Conservation (phyloP, 306 rosid species). For the Malus sylvestris region DNA sequence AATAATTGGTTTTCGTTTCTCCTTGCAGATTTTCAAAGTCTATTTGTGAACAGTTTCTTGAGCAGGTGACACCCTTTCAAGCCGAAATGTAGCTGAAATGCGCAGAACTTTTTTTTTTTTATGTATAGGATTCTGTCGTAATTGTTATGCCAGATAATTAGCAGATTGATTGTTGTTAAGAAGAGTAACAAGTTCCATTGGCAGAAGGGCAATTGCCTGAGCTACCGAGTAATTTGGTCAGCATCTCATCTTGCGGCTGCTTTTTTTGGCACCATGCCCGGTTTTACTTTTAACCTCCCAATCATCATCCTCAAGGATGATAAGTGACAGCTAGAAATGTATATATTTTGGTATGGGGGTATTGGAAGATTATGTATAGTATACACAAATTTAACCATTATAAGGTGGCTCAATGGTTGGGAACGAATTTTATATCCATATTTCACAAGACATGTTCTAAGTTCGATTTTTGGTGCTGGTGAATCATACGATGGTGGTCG, state of each 20-base stretch:
- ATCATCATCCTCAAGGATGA: not conserved
- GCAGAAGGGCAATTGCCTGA: not conserved
- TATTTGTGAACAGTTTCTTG: slow-evolving; percentile 4
- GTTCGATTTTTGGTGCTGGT: no score
- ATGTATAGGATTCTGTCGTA: not conserved
- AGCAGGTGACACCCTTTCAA: slow-evolving; percentile 3
- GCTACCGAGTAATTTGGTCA: not conserved
- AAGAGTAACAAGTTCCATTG: not conserved
- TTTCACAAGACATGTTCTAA: no score
- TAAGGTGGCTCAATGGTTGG: fast-evolving
- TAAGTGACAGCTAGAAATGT: no score
- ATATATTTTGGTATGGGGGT: no score
- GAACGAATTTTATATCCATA: no score
- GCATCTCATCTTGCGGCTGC: not conserved
- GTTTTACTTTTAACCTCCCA: no score
- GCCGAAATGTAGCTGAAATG: not conserved
- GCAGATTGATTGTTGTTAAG: not conserved
- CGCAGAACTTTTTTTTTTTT: not conserved
- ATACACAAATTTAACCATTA: no score
- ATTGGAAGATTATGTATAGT: no score
- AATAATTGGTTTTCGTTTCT: not conserved
- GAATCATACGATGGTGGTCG: no score
- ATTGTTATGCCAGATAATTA: not conserved
- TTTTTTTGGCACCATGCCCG: not conserved
- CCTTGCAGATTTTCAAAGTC: slow-evolving; percentile 29